A percentile compares a stretch with the other conserved stretches of the same genome.
phyloP scores from a whole-genome alignment of 2,329 filamentous ascomycete genomes.

The Aspergillus melleus region DNA sequence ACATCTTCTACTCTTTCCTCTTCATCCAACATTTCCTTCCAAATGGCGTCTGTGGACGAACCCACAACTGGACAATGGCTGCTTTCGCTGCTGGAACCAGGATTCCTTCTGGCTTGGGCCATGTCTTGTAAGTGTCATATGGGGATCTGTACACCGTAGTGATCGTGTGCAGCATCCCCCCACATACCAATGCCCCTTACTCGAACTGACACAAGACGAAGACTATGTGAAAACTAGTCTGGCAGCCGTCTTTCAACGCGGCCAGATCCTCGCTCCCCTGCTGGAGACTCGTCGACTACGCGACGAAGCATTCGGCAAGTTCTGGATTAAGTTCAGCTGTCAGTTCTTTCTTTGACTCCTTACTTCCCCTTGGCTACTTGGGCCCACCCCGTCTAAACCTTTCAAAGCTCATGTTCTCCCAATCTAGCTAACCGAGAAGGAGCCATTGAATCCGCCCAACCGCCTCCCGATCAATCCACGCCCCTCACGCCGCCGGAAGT shows the following conservation, averaged over 20 bases:
- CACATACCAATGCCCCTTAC: background rate
- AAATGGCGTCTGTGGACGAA: constrained; percentile 5
- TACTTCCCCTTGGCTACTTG: too few species aligned
- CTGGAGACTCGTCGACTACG: constrained; percentile 32
- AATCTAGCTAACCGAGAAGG: constrained; percentile 14
- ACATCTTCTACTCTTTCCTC: too few species aligned
- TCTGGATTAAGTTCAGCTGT: constrained; percentile 44
- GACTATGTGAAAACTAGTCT: constrained; percentile 34
- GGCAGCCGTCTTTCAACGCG: constrained; percentile 34
- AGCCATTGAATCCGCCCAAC: constrained; percentile 11
- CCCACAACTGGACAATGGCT: constrained; percentile 19
- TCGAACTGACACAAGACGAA: constrained; percentile 14
- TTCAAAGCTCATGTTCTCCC: background rate
- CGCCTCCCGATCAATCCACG: background rate
- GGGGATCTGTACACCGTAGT: background rate
- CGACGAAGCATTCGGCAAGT: constrained; percentile 42
- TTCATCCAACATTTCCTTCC: background rate
- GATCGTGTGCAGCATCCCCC: too few species aligned
- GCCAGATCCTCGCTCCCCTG: constrained; percentile 37
- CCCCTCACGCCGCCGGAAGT: constrained; percentile 14
- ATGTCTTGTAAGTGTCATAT: constrained; percentile 28
- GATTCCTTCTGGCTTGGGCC: constrained; percentile 24
- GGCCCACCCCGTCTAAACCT: background rate
- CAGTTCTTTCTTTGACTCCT: constrained; percentile 8
- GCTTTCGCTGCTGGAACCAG: constrained; percentile 24